phyloP scores from a whole-genome alignment of 768 basidiomycete genomes.

The Pulveroboletus sp. region DNA sequence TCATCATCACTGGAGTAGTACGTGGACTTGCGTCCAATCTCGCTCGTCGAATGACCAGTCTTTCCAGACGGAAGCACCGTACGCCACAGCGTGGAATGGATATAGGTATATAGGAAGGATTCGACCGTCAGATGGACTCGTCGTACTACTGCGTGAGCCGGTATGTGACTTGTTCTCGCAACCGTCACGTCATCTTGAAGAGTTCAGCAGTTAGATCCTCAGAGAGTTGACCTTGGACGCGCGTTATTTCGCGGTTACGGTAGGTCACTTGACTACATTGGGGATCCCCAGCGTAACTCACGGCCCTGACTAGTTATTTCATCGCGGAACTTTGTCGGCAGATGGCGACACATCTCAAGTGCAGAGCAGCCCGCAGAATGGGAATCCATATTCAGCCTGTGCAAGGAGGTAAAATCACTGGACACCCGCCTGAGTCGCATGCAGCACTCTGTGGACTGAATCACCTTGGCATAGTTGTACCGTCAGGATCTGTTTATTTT shows the following conservation, averaged over 20 bases:
- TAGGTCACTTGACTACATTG: conserved; percentile 13
- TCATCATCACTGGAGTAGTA: conserved; percentile 52
- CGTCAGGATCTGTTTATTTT: too few relatives aligned
- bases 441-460: neutral
- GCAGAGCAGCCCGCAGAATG: conserved; percentile 37
- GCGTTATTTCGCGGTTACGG: conserved; percentile 48
- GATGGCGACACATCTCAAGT: conserved; percentile 35
- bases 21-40: conserved; percentile 11
- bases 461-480: too few relatives aligned
- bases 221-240: conserved; percentile 30
- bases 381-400: conserved; percentile 52
- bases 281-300: conserved; percentile 5
- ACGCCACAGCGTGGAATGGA: conserved; percentile 52
- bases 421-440: conserved; percentile 4
- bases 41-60: neutral
- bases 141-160: conserved; percentile 49
- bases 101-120: conserved; percentile 54
- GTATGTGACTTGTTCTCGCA: conserved; percentile 29
- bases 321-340: conserved; percentile 48
- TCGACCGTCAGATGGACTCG: conserved; percentile 53
- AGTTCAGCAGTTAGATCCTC: conserved; percentile 18
- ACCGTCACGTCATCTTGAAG: conserved; percentile 2
- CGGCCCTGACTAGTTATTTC: conserved; percentile 37
- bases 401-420: conserved; percentile 32
- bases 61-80: conserved; percentile 41